phyloP scores from a whole-genome alignment of 2,329 filamentous ascomycete genomes.

The Metarhizium sp. region DNA sequence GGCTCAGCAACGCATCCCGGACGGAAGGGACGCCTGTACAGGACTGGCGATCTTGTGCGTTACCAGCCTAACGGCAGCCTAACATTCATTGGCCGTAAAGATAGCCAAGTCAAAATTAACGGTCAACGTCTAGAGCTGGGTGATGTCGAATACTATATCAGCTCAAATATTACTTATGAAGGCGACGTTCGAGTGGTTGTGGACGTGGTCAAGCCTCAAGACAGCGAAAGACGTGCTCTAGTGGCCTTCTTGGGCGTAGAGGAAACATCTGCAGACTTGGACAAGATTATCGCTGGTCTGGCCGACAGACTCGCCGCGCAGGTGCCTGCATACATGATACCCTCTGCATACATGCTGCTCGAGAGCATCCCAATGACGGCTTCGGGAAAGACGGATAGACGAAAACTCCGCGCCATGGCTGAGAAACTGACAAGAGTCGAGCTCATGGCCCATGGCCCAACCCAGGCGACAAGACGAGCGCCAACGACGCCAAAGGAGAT shows the following conservation, averaged over 20 bases:
- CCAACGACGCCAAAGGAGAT: neutral
- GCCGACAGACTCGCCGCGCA: neutral
- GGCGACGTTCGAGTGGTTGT: neutral
- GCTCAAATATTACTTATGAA: neutral
- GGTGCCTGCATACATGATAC: constrained; percentile 9
- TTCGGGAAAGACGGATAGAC: constrained; percentile 12
- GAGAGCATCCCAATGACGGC: constrained; percentile 8
- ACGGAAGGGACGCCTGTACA: constrained; percentile 11
- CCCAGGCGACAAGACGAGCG: neutral
- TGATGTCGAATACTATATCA: constrained; percentile 9
- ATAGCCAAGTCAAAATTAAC: constrained; percentile 11
- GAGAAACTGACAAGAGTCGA: constrained; percentile 6
- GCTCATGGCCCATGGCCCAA: neutral
- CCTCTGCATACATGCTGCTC: constrained; percentile 8
- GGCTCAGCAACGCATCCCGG: constrained; percentile 14
- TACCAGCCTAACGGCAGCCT: constrained; percentile 4
- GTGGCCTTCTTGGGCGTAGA: neutral
- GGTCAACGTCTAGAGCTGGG: constrained; percentile 14
- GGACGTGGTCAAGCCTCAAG: neutral
- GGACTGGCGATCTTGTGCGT: constrained; percentile 11
- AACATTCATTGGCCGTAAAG: constrained; percentile 10
- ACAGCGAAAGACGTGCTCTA: neutral
- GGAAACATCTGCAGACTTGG: neutral
- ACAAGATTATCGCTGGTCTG: neutral
- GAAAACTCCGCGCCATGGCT: constrained; percentile 4